Conservation (phyloP, 768 basidiomycete genomes). For the Mycena capillaripes region DNA sequence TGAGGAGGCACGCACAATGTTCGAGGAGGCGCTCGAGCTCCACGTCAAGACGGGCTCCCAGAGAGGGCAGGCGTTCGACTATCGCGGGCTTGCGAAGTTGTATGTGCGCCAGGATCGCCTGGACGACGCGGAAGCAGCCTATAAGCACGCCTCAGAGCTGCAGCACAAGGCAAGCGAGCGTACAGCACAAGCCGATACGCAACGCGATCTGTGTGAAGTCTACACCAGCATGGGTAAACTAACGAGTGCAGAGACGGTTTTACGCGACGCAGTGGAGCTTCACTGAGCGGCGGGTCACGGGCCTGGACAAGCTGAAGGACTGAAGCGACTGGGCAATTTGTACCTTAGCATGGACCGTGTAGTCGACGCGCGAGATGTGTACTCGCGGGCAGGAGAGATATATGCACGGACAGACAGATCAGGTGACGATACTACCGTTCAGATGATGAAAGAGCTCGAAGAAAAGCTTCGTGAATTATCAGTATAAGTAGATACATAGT, state of each 20-base stretch:
- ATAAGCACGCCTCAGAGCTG: background rate
- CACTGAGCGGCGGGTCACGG: background rate
- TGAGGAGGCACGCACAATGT: background rate
- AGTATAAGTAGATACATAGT: background rate
- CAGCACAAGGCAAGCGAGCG: background rate
- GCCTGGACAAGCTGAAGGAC: background rate
- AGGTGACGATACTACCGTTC: background rate
- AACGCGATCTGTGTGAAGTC: background rate
- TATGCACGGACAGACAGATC: background rate
- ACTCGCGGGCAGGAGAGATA: background rate
- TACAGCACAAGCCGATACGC: background rate
- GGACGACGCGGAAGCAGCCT: background rate
- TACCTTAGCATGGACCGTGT: background rate
- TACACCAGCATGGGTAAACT: background rate
- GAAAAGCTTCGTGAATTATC: background rate
- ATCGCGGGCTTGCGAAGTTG: background rate
- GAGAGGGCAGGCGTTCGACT: background rate
- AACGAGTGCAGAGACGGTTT: background rate
- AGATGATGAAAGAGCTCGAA: background rate
- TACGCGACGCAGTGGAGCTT: background rate
- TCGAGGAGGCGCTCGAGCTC: background rate
- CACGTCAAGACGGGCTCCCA: background rate
- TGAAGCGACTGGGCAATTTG: background rate
- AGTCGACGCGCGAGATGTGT: background rate
- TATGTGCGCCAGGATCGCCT: background rate